Evolutionary conservation across 345 rosid species (phyloP), one percentile per base, ranked within the genome.

Genomic region (Atalantia buxifolia): DNA sequence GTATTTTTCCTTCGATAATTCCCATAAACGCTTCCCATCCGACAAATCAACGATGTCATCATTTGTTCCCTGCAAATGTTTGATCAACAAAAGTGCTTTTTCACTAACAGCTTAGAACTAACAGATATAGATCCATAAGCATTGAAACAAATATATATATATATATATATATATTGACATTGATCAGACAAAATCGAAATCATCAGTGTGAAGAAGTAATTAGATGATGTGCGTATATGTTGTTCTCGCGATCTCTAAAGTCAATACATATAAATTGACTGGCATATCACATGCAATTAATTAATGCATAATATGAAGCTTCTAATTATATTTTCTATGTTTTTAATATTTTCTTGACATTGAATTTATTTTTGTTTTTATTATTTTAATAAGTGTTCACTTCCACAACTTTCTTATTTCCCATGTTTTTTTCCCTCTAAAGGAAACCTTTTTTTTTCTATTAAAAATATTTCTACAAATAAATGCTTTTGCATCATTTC

Each of bases 21-120:
- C 99, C 99, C 99, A 96, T 45, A 96, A 82, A 27, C 97, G 84
- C 80, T 92, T 94, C 78, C 99, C 99, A 1, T 94, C 98, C 0
- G 97, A 92, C 78, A 84, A 89, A 85, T 92, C 95, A 7, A 94
- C 99, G 64, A 94, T 87, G 71, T 96, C 99, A 79, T 96, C 98
- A 14, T 79, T 85, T 12, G 98, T 96, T 40, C 99, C 99, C 99
- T 96, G 86, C 79, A 87, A n/a, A 67, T 14, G n/a, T 72, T 42
- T 71, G 70, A 71, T 55, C 66, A 68, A 27, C 3, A 30, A 31
- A 13, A 40, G 24, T 2, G 67, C 18, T 45, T 45, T 27, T 73
- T 75, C 81, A 76, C 55, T 18, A 64, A 65, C 31, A 22, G 40
- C 63, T 19, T 38, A 35, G 42, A 69, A 38, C 22, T 14, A 45